Base-by-base conservation (phyloP, 2,329 filamentous ascomycete genomes). In the Aureobasidium lini region DNA sequence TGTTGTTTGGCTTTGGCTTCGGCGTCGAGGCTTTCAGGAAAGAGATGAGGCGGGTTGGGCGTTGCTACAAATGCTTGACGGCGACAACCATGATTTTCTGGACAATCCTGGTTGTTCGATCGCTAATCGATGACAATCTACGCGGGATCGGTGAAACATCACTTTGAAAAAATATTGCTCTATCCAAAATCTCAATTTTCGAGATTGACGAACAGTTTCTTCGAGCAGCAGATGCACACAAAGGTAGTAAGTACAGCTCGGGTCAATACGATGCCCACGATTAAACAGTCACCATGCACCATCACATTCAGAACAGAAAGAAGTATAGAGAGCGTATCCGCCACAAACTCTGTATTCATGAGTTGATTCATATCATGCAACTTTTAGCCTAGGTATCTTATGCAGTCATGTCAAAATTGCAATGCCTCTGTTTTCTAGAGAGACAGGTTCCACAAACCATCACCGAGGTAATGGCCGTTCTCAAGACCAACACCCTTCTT, bases 401-500 rank as follows among this genome's bases (percentile, higher is more conserved):
- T 40, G 31, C 52, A 43, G 18, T 44, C 52, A 13, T 36, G 16
- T 46, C 39, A 56, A 32, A 23, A 34, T 37, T 29, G 9, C 16
- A 15, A 16, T 15, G 8, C 8, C n/a, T 29, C 11, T 23, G 28
- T 8, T 5, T 28, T 50, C 7, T 37, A 56, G 67, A 84, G 71
- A 62, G 76, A 74, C 71, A 95, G 71, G 67, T 81, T 89, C 94
- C 94, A 99, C 66, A 99, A 76, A 16, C 93, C 94, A 78, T 99
- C 94, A 0, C 94, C 94, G 57, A 97, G 73, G 77, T 87, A 97
- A 81, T 99, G 94, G 34, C 90, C 90, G 62, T 91, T 88, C 77
- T 97, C 93, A 66, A 97, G 89, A 15, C 92, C 94, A 6, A 92
- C 89, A 0, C 94, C 94, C 78, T 97, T 97, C 65, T 90, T 91